Conservation (phyloP, 75 land plant genomes). For the Ceratopteris richardii region DNA sequence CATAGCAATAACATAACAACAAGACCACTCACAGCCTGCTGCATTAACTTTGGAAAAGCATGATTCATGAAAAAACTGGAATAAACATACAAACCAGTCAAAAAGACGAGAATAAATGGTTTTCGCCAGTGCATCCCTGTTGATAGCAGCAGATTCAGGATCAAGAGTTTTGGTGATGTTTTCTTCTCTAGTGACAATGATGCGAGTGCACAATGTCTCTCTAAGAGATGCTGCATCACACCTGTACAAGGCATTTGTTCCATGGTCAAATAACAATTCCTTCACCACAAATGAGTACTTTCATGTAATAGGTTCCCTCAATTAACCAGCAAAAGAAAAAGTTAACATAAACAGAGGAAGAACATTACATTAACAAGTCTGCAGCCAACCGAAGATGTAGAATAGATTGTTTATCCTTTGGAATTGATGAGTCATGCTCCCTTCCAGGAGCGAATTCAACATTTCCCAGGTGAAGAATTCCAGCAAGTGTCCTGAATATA, state of each 20-base stretch:
- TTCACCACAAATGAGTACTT: too few relatives aligned
- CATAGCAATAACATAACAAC: too few relatives aligned
- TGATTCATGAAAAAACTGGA: too few relatives aligned
- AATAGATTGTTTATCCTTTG: conserved; percentile 53
- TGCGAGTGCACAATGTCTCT: conserved; percentile 57
- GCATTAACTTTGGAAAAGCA: too few relatives aligned
- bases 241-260: conserved; percentile 27
- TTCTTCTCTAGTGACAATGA: conserved; percentile 79
- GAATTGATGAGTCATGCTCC: conserved; percentile 59
- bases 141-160: conserved; percentile 58
- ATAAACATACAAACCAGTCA: conserved; percentile 47
- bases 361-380: conserved; percentile 52
- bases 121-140: conserved; percentile 71
- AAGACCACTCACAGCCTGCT: too few relatives aligned
- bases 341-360: too few relatives aligned
- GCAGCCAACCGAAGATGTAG: conserved; percentile 62
- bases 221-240: conserved; percentile 56
- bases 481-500: conserved; percentile 70
- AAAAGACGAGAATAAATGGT: conserved; percentile 47
- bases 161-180: conserved; percentile 67
- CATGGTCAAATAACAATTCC: too few relatives aligned
- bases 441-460: conserved; percentile 58
- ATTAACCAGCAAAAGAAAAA: too few relatives aligned
- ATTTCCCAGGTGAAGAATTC: conserved; percentile 75
- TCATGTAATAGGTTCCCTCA: too few relatives aligned